These are phyloP conservation scores for Lactarius psammicola DNA, from an alignment of 768 basidiomycete genomes.

Conservation along the genomic window DNA sequence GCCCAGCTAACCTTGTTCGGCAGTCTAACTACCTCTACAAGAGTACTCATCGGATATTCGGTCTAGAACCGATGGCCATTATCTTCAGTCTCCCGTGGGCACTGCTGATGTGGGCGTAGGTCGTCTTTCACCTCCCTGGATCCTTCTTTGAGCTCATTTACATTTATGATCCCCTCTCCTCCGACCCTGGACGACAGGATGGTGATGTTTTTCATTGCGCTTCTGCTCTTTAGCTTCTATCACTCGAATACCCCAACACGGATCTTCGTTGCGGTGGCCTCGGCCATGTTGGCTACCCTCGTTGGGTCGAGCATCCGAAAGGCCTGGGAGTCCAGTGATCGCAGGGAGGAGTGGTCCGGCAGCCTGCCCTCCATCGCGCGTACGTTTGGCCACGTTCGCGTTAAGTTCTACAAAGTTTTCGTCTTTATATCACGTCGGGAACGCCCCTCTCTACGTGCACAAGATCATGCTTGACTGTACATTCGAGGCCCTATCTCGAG, in stretches of 20 bases:
- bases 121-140: conserved; percentile 6
- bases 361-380: not conserved
- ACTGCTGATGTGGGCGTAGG: conserved; percentile 55
- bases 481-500: not conserved
- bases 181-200: conserved; percentile 1
- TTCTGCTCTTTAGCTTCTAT: conserved; percentile 8
- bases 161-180: not conserved
- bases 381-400: not conserved
- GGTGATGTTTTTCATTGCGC: conserved; percentile 4
- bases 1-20: not conserved
- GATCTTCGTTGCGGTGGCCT: not conserved
- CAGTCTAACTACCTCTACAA: conserved; percentile 31
- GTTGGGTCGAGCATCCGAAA: not conserved
- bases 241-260: conserved; percentile 9
- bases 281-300: not conserved
- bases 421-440: not conserved
- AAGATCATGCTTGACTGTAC: too few species aligned
- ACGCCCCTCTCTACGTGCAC: not conserved
- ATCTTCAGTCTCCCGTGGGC: conserved; percentile 2
- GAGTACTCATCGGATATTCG: not conserved
- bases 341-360: not conserved
- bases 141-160: not conserved
- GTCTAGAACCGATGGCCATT: not conserved
- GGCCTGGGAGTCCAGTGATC: conserved; percentile 7
- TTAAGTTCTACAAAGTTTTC: not conserved